Evolutionary conservation across 345 rosid species (phyloP).

Genomic region (Bruguiera gymnorhiza): DNA sequence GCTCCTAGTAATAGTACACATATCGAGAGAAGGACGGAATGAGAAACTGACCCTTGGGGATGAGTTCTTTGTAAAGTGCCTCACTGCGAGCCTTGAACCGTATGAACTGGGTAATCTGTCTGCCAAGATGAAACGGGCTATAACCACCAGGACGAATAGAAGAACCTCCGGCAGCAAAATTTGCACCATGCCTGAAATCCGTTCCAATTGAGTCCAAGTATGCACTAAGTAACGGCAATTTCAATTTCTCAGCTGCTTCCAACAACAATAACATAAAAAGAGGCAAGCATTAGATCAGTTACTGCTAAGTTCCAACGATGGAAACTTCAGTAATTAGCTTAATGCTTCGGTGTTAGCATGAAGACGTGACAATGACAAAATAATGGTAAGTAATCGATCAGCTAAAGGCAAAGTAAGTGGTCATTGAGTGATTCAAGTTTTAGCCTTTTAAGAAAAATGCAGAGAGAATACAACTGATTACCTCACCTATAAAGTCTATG

Average conservation of each 20-base stretch:
- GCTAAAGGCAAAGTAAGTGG: no score
- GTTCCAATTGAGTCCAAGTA: conserved; percentile 65
- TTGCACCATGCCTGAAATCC: conserved; percentile 63
- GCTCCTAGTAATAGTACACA: no score
- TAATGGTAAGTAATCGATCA: no score
- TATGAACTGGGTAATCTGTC: conserved; percentile 56
- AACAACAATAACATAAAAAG: background rate
- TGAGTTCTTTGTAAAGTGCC: conserved; percentile 35
- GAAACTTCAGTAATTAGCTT: no score
- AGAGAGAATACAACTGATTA: no score
- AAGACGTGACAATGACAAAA: no score
- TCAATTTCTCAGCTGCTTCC: conserved; percentile 54
- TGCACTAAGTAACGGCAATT: conserved; percentile 55
- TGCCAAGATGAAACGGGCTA: conserved; percentile 57
- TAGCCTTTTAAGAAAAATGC: background rate
- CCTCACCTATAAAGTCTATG: conserved; percentile 55
- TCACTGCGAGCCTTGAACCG: conserved; percentile 52
- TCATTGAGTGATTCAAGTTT: background rate
- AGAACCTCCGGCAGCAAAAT: conserved; percentile 75
- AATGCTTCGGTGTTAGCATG: no score
- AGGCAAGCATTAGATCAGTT: background rate
- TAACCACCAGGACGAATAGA: conserved; percentile 58
- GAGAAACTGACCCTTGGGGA: conserved; percentile 26
- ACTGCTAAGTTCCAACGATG: background rate
- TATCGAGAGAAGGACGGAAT: background rate